Percentiles rank a stretch among this genome's conserved stretches.
Conservation (phyloP, 2,329 filamentous ascomycete species). For the Trichophyton simii region DNA sequence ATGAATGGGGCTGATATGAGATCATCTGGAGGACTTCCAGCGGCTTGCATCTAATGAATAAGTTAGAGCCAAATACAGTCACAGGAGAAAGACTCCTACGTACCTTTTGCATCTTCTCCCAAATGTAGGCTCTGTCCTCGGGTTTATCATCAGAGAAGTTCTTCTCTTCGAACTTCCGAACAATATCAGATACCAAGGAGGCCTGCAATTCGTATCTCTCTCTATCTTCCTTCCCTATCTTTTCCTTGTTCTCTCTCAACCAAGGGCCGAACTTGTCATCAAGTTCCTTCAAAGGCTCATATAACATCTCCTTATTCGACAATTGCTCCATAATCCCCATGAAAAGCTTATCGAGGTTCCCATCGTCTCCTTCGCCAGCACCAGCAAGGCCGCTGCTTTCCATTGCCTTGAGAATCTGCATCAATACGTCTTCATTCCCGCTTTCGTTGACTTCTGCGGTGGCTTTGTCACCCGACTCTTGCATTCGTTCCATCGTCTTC, state of each 20-base stretch:
- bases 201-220: constrained; percentile 73
- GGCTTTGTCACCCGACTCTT: constrained; percentile 72
- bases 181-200: constrained; percentile 69
- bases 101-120: constrained; percentile 96
- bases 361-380: constrained; percentile 45
- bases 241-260: constrained; percentile 62
- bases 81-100: constrained; percentile 18
- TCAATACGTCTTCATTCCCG: constrained; percentile 66
- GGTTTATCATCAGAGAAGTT: constrained; percentile 72
- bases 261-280: constrained; percentile 84
- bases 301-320: constrained; percentile 94
- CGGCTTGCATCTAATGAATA: constrained; percentile 74
- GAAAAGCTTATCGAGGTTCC: constrained; percentile 88
- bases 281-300: constrained; percentile 97
- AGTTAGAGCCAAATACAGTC: constrained; percentile 10
- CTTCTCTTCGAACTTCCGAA: constrained; percentile 70
- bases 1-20: constrained; percentile 47
- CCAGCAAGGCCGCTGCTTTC: constrained; percentile 41
- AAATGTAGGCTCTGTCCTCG: constrained; percentile 77
- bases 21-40: constrained; percentile 79
- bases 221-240: constrained; percentile 55
- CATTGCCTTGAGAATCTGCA: constrained; percentile 86
- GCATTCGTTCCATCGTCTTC: constrained; percentile 92
- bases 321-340: constrained; percentile 98
- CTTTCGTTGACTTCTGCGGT: constrained; percentile 58